Conservation (phyloP, 1,139 yeast genomes). For the Yamadazyma friedrichii region DNA sequence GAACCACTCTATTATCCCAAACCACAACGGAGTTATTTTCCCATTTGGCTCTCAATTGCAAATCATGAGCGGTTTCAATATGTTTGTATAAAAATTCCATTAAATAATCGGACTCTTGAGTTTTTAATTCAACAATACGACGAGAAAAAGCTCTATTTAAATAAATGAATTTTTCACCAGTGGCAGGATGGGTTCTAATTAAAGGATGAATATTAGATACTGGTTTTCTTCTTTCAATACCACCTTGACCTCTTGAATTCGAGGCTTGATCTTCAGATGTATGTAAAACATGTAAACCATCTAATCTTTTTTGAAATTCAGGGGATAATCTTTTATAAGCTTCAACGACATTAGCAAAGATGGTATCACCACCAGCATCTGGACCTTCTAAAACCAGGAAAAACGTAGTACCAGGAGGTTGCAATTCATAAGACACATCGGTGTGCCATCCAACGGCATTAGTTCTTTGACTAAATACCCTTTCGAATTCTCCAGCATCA, state of each 20-base stretch:
- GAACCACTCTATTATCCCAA: constrained; percentile 70
- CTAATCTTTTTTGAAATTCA: constrained; percentile 51
- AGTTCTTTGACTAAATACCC: constrained; percentile 32
- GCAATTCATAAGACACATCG: constrained; percentile 66
- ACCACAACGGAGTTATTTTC: constrained; percentile 57
- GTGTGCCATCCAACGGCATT: constrained; percentile 56
- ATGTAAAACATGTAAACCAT: constrained; percentile 59
- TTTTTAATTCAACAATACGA: constrained; percentile 62
- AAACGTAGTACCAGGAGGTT: constrained; percentile 65
- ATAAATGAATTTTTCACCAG: constrained; percentile 58
- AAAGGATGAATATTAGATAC: constrained; percentile 63
- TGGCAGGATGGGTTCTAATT: constrained; percentile 67
- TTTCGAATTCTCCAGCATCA: constrained; percentile 28
- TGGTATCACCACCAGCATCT: constrained; percentile 67
- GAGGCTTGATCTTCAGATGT: constrained; percentile 70
- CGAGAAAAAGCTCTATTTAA: constrained; percentile 63
- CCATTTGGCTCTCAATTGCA: constrained; percentile 42
- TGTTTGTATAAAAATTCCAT: constrained; percentile 52
- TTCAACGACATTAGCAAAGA: constrained; percentile 59
- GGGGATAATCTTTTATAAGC: constrained; percentile 67
- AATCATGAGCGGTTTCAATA: constrained; percentile 41
- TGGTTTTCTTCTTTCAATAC: constrained; percentile 62
- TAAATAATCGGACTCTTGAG: constrained; percentile 59
- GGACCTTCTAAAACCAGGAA: constrained; percentile 61
- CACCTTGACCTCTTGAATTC: constrained; percentile 52